These are phyloP conservation scores for Candida awuae DNA, from an alignment of 805 yeast genomes.

Conservation along the genomic window DNA sequence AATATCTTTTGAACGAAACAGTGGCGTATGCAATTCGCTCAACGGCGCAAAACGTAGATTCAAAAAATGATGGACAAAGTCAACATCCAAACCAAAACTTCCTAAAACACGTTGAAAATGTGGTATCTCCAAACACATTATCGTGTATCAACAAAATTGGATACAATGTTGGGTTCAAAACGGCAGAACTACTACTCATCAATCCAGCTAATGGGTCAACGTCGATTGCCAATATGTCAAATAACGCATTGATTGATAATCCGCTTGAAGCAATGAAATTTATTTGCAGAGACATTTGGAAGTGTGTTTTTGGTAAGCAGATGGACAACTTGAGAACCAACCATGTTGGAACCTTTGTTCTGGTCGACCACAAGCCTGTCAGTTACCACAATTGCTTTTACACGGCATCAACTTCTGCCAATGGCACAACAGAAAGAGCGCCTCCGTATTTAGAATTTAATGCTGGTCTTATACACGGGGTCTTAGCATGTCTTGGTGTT, in stretches of 20 bases:
- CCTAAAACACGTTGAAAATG: neutral
- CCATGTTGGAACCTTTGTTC: conserved; percentile 76
- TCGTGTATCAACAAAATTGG: conserved; percentile 13
- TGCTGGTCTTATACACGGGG: conserved; percentile 69
- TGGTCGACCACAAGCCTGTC: conserved; percentile 49
- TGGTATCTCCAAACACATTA: neutral
- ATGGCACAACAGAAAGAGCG: conserved; percentile 24
- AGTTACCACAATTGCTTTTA: conserved; percentile 3
- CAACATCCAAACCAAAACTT: neutral
- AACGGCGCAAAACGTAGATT: no score
- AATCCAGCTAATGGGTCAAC: conserved; percentile 28
- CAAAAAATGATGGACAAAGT: neutral
- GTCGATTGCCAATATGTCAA: conserved; percentile 2
- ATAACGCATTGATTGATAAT: conserved; percentile 1
- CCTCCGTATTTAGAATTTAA: conserved; percentile 59
- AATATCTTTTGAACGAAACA: conserved; percentile 7
- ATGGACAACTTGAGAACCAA: conserved; percentile 90
- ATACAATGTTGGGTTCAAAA: conserved; percentile 11
- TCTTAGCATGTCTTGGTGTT: conserved; percentile 60
- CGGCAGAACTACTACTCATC: conserved; percentile 29
- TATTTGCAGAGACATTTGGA: conserved; percentile 90
- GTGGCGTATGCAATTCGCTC: conserved; percentile 5
- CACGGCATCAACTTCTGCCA: neutral
- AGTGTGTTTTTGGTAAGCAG: conserved; percentile 67
- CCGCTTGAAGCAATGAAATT: conserved; percentile 82